These are phyloP conservation scores for Yamadazyma diospyri DNA, from an alignment of 1,139 yeast genomes.

Conservation along the genomic window DNA sequence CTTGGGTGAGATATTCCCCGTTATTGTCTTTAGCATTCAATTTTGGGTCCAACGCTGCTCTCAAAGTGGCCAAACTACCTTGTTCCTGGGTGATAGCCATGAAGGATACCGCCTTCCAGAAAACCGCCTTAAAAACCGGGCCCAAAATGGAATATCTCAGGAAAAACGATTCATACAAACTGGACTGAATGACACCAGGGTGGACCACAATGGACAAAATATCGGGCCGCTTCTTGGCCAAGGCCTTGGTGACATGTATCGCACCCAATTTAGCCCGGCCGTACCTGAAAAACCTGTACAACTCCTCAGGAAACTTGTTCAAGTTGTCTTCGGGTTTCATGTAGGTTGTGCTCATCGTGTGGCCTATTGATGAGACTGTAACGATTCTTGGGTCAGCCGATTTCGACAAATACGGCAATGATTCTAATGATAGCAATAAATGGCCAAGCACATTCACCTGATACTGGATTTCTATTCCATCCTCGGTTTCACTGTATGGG, in stretches of 20 bases:
- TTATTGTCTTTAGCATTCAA: slow-evolving; percentile 23
- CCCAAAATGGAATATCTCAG: slow-evolving; percentile 16
- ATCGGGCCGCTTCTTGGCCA: slow-evolving; percentile 28
- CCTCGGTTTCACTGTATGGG: slow-evolving; percentile 33
- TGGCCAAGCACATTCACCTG: slow-evolving; percentile 40
- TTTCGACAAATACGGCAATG: slow-evolving; percentile 27
- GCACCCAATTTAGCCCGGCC: slow-evolving; percentile 32
- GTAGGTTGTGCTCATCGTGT: slow-evolving; percentile 22
- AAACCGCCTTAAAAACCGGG: slow-evolving; percentile 15
- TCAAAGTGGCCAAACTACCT: slow-evolving; percentile 33
- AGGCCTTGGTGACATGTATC: slow-evolving; percentile 28
- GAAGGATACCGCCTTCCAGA: slow-evolving; percentile 15
- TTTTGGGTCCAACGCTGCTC: slow-evolving; percentile 31
- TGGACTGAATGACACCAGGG: slow-evolving; percentile 41
- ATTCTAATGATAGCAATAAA: slow-evolving; percentile 28
- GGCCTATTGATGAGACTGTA: slow-evolving; percentile 33
- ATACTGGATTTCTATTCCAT: slow-evolving; percentile 39
- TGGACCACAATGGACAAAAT: slow-evolving; percentile 35
- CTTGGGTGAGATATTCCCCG: slow-evolving; percentile 34
- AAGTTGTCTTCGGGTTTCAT: slow-evolving; percentile 24
- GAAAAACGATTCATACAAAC: slow-evolving; percentile 24
- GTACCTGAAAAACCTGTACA: slow-evolving; percentile 33
- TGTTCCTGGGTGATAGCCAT: slow-evolving; percentile 32
- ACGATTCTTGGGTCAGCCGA: slow-evolving; percentile 31
- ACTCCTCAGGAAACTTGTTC: slow-evolving; percentile 22